Evolutionary conservation across 2,329 filamentous ascomycete species (phyloP), one percentile per base, ranked within the genome.

Genomic region (Phyllosticta capitalensis): DNA sequence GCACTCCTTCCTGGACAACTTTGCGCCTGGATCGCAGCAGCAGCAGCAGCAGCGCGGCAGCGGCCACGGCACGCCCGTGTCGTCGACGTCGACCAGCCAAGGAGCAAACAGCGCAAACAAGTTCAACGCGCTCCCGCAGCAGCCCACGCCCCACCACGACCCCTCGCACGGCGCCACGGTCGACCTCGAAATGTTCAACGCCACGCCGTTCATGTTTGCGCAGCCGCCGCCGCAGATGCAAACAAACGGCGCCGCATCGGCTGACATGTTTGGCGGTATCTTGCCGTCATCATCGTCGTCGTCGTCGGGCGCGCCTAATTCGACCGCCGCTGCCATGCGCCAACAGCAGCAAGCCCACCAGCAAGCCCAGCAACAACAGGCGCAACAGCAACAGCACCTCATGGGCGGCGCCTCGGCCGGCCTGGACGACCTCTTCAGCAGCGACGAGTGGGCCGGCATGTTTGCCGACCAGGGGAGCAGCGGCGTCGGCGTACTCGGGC

Each of bases 381-480:
- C n/a, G n/a, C 55, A 58, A 24, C 55, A 56, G 21, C 54, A 45
- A 21, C 30, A 49, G 50, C 26, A 21, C 26, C 54, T 82, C 79
- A 69, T 76, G 83, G 61, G 76, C 79, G 76, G 75, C 20, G 70
- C 80, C 5, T 80, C 82, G 17, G 17, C 50, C 10, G 33, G 56
- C 21, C 12, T 74, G 30, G 70, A 74, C 33, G 69, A 74, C 19
- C 49, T 75, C 9, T 68, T 75, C 38, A 69, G 66, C 19, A 69
- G 71, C 26, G 73, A 75, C 52, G 72, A 74, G 59, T 75, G 73
- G 73, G 69, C 69, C 6, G 71, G 71, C 22, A 67, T 71, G 20
- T 73, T 74, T 30, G 66, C 71, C 62, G 71, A 74, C 52, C 68
- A 69, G 50, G 67, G 67, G 7, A 61, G 73, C 45, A 66, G 67